Evolutionary conservation across 2,329 filamentous ascomycete genomes (phyloP), one percentile per base, ranked within the genome.

Genomic region (Beauveria asiatica): DNA sequence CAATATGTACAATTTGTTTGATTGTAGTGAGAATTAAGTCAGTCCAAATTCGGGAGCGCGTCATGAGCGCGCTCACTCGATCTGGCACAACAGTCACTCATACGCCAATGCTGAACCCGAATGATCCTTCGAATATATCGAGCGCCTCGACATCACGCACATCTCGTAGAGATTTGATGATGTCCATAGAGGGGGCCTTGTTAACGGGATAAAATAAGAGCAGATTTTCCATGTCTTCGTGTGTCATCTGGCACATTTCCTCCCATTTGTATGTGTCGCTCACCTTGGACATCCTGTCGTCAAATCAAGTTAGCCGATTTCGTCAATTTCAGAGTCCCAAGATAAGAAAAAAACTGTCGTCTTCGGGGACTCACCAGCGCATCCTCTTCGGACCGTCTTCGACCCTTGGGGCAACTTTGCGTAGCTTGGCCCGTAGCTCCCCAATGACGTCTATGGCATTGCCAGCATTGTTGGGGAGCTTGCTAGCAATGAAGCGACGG

Each of bases 211-310:
- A 97, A 70, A 86, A 92, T n/a, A 79, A 77, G 42, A 97, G 75
- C n/a, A 97, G 77, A 59, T 80, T 82, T 59, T 89, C 85, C 89
- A 97, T 96, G 67, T 92, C 92, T 67, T 87, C 83, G 55, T 94
- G 89, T 21, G 83, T 84, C 81, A 97, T 85, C 39, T 83, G 82
- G 65, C 90, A 92, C 66, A 97, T 83, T 63, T 97, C 89, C 63
- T 95, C 87, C 71, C 95, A 84, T 57, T 81, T 86, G 80, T 93
- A 97, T 41, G 85, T 80, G 67, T 97, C 91, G 75, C 92, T 97
- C 41, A 97, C 90, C 64, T 84, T 87, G 52, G 86, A 91, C 89
- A 97, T 97, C 92, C 89, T 91, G 64, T 6, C 21, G 11, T 53
- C 30, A 9, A 52, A 51, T 45, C 5, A 45, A 49, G 57, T 59